These are phyloP conservation scores for Lipomyces orientalis DNA, from an alignment of 805 yeast species.

Conservation along the genomic window DNA sequence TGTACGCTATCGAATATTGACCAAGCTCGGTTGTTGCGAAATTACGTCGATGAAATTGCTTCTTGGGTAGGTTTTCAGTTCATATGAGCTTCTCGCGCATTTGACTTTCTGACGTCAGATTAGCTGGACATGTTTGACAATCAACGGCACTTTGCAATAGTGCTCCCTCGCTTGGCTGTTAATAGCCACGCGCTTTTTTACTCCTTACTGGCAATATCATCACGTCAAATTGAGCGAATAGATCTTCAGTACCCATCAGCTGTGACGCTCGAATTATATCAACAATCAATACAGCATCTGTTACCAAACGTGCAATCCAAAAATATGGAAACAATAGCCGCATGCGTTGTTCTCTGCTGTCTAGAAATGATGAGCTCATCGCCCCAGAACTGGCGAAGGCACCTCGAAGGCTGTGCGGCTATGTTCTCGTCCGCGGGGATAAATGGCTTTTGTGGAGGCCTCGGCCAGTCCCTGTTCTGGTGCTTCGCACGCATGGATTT, in stretches of 20 bases:
- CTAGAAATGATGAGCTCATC: slow-evolving; percentile 53
- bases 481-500: slow-evolving; percentile 53
- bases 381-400: slow-evolving; percentile 50
- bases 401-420: slow-evolving; percentile 50
- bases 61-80: slow-evolving; percentile 46
- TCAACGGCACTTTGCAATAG: slow-evolving; percentile 47
- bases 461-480: slow-evolving; percentile 53
- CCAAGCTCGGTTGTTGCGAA: slow-evolving; percentile 21
- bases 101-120: no score
- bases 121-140: slow-evolving; percentile 45
- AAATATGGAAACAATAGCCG: slow-evolving; percentile 44
- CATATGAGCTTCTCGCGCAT: no score
- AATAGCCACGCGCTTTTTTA: slow-evolving; percentile 38
- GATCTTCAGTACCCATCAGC: slow-evolving; percentile 42
- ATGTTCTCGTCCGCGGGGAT: slow-evolving; percentile 49
- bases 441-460: slow-evolving; percentile 47
- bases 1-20: slow-evolving; percentile 3
- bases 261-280: slow-evolving; percentile 42
- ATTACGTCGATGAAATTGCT: slow-evolving; percentile 50
- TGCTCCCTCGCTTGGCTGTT: slow-evolving; percentile 48
- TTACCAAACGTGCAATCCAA: slow-evolving; percentile 18
- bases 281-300: slow-evolving; percentile 17
- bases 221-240: slow-evolving; percentile 46
- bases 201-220: slow-evolving; percentile 47
- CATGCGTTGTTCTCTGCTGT: slow-evolving; percentile 52